A percentile compares a stretch with the other conserved stretches of the same genome.
Conservation (phyloP, 1,284 basidiomycete species). For the Rugosomyces carneus region DNA sequence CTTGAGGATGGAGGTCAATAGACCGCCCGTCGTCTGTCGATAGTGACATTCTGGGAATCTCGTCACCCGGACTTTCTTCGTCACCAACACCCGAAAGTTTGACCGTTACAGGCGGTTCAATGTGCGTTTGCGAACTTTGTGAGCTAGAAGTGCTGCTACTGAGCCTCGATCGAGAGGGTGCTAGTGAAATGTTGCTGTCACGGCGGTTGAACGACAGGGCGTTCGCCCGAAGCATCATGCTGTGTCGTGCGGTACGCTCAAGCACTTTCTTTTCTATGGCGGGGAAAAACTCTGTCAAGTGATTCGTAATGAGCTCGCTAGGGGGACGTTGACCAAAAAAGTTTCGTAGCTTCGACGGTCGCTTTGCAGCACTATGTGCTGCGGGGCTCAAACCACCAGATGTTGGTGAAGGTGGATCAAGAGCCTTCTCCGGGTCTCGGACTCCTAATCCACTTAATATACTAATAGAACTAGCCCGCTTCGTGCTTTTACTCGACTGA, state of each 20-base stretch:
- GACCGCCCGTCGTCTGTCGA: slow-evolving; percentile 62
- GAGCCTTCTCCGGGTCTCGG: slow-evolving; percentile 57
- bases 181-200: slow-evolving; percentile 46
- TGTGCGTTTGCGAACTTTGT: slow-evolving; percentile 46
- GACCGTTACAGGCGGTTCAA: slow-evolving; percentile 36
- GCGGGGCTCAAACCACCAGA: slow-evolving; percentile 28
- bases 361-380: slow-evolving; percentile 32
- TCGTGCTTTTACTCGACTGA: slow-evolving; percentile 61
- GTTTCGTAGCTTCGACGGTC: slow-evolving; percentile 78
- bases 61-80: slow-evolving; percentile 31
- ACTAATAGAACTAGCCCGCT: slow-evolving; percentile 91
- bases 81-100: slow-evolving; percentile 26
- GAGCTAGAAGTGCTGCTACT: slow-evolving; percentile 70
- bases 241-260: slow-evolving; percentile 78
- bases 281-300: slow-evolving; percentile 95
- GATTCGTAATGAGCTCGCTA: slow-evolving; percentile 94
- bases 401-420: slow-evolving; percentile 47
- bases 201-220: slow-evolving; percentile 29
- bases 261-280: slow-evolving; percentile 86
- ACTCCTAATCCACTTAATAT: slow-evolving; percentile 91
- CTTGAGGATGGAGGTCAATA: slow-evolving; percentile 47
- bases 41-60: slow-evolving; percentile 64
- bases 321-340: slow-evolving; percentile 98
- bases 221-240: slow-evolving; percentile 69
- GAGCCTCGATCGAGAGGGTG: slow-evolving; percentile 44